Base-by-base conservation (phyloP, 2,329 filamentous ascomycete species). In the Cyphellophora europaea region DNA sequence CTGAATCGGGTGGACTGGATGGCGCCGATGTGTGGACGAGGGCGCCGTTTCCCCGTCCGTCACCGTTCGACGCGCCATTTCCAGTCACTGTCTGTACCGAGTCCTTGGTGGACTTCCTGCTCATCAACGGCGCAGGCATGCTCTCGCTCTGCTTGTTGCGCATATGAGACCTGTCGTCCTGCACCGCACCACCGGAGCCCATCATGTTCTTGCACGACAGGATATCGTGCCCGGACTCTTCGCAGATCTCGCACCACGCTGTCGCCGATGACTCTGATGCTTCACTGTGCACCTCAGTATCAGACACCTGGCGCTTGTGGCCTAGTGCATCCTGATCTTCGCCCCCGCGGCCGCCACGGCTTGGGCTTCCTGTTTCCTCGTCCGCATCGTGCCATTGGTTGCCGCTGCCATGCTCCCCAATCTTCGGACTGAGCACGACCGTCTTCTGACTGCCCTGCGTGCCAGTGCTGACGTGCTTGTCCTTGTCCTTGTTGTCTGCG, bases 201-300 rank as follows among this genome's bases (percentile, higher is more conserved):
- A 84, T 89, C 79, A 94, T 91, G 57, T 86, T 89, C 35, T 83
- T 87, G 68, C 89, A 96, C 14, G 84, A 93, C 37, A 96, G 67
- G 41, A 96, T 94, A 51, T 96, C 89, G 54, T 96, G 89, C 11
- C 89, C 88, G 30, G 76, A 72, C 19, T 83, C 84, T 63, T 95
- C 88, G 62, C 89, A 96, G 43, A 96, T 91, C 62, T 96, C 91
- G 60, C 89, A 96, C 82, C 84, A 93, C 43, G 88, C 71, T 11
- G 37, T 33, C 4, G 45, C 40, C 21, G 39, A 48, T 12, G 71
- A 74, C 12, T 32, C 30, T 14, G 30, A 32, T 6, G 11, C 19
- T 14, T 5, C 30, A 10, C 12, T 11, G 17, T 32, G 12, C 6
- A 12, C 8, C 15, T 6, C 3, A 11, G 14, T 18, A 6, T 17